Base-by-base conservation (phyloP, 2,329 filamentous ascomycete genomes). In the Byssochlamys sp. region DNA sequence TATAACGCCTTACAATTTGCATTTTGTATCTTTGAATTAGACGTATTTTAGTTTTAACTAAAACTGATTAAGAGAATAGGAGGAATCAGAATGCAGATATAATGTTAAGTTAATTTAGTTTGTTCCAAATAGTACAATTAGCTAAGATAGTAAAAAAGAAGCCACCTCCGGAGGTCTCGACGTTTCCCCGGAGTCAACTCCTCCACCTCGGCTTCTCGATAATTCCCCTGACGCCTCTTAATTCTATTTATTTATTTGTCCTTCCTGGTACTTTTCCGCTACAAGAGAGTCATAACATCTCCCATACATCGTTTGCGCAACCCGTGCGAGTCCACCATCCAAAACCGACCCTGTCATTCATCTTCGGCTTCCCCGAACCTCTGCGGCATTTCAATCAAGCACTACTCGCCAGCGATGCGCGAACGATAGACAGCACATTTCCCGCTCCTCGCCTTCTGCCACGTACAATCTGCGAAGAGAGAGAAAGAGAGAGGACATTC, bases 391-490 rank as follows among this genome's bases (percentile, higher is more conserved):
- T 19, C 39, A 45, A 45, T n/a, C 5, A 45, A 45, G 39, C 9
- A 24, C 39, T 45, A 45, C 19, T 33, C 35, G 39, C 53, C 59
- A 69, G 65, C 66, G 59, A 73, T 73, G 72, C 66, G 66, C 66
- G 63, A 57, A 55, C 52, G 54, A 56, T 57, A 58, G 49, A 26
- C 27, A 5, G 9, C n/a, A 24, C 5, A 45, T 45, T 45, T 45
- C 39, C 39, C 39, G 7, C 7, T 7, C 39, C 39, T 45, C n/a
- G 39, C 39, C 7, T 19, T 24, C n/a, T 45, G n/a, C n/a, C 9
- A n/a, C 39, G n/a, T 3, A 45, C 7, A 19, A 45, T 24, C 19
- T 19, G n/a, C 14, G n/a, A 45, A 45, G 5, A 45, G 35, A 39
- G 6, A 39, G 5, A 45, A 19, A 45, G 39, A 45, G 39, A 45